Evolutionary conservation across 2,329 filamentous ascomycete species (phyloP).

Genomic region (Xylaria polymorpha): DNA sequence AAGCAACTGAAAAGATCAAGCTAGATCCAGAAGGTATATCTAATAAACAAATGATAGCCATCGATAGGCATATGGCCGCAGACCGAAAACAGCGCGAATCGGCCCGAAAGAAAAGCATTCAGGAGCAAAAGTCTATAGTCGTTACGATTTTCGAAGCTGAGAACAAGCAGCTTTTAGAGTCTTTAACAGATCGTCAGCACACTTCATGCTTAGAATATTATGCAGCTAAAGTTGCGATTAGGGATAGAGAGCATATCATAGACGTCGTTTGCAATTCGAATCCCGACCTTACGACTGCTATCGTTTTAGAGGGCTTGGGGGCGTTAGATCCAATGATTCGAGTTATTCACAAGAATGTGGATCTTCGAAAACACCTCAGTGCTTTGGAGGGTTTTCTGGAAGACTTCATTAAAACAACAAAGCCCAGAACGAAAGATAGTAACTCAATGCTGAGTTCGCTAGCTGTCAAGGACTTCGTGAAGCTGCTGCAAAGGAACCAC

Average conservation of each 20-base stretch:
- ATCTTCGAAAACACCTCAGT: conserved; percentile 75
- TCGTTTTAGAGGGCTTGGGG: conserved; percentile 71
- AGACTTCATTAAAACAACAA: conserved; percentile 73
- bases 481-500: conserved; percentile 72
- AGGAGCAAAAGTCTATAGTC: conserved; percentile 69
- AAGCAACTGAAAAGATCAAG: conserved; percentile 72
- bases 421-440: conserved; percentile 57
- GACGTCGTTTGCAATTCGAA: conserved; percentile 73
- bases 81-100: conserved; percentile 68
- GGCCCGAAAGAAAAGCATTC: conserved; percentile 66
- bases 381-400: conserved; percentile 75
- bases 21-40: conserved; percentile 67
- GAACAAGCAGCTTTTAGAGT: conserved; percentile 57
- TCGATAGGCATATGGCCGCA: conserved; percentile 68
- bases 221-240: conserved; percentile 74
- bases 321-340: conserved; percentile 82
- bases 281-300: conserved; percentile 78
- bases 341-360: conserved; percentile 75
- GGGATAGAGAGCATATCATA: conserved; percentile 78
- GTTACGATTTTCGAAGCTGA: conserved; percentile 70
- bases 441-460: conserved; percentile 57
- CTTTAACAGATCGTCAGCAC: conserved; percentile 71
- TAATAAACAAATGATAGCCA: conserved; percentile 69
- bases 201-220: conserved; percentile 75
- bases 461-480: conserved; percentile 77